Evolutionary conservation across 345 rosid genomes (phyloP).

Genomic region (Arabidopsis arenosa): DNA sequence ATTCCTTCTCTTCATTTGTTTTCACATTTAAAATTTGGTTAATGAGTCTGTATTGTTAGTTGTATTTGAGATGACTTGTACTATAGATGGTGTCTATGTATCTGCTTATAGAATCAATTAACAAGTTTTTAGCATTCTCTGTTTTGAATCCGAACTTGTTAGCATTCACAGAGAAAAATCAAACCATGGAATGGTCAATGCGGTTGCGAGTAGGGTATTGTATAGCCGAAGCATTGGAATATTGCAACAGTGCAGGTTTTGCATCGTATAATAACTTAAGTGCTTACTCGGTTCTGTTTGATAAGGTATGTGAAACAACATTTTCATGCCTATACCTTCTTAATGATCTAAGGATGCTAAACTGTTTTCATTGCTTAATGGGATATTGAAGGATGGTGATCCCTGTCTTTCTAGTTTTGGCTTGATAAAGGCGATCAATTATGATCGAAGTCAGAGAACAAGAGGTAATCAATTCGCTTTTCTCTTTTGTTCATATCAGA

Average conservation of each 20-base stretch:
- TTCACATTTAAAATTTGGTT: background rate
- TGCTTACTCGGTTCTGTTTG: constrained; percentile 80
- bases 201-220: constrained; percentile 72
- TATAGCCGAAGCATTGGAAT: constrained; percentile 80
- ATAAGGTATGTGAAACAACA: constrained; percentile 54
- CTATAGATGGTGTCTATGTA: too few relatives aligned
- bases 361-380: background rate
- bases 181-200: constrained; percentile 83
- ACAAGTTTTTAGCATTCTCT: too few relatives aligned
- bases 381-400: constrained; percentile 65
- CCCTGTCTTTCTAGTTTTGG: constrained; percentile 91
- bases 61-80: too few relatives aligned
- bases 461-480: background rate
- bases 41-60: background rate
- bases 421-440: constrained; percentile 67
- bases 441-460: background rate
- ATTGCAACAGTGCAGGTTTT: constrained; percentile 65
- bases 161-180: constrained; percentile 58
- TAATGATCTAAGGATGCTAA: background rate
- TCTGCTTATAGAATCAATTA: too few relatives aligned
- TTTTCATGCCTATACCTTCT: background rate
- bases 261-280: constrained; percentile 74
- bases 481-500: too few relatives aligned
- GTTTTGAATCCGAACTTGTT: too few relatives aligned
- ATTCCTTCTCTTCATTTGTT: too few relatives aligned